Evolutionary conservation across 768 basidiomycete genomes (phyloP), one percentile per base, ranked within the genome.

Genomic region (Hygrocybe punicea): DNA sequence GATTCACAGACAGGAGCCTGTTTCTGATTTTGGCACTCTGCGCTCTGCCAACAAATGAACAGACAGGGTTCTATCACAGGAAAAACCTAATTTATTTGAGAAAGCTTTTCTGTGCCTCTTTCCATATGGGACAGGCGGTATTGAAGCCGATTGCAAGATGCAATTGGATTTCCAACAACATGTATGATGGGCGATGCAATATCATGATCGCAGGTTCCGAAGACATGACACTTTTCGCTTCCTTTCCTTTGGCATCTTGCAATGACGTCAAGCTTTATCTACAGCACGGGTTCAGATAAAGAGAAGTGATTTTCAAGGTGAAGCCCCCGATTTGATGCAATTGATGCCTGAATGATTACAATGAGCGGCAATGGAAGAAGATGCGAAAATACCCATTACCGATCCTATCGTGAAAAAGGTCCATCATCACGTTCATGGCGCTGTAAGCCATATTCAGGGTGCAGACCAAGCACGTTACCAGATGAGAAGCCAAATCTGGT

Each of bases 221-320:
- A n/a, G n/a, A n/a, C 67, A 78, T 59, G 58, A 62, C 39, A 63
- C 60, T 0, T 76, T 74, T 58, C 55, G 65, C 6, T 75, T 75
- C 37, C 53, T 70, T 0, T 60, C 53, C 0, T 76, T 76, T 53
- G 58, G 62, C 0, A 70, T 75, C 23, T 17, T 50, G 4, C 74
- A 76, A 49, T 60, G 63, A 16, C 59, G 68, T 4, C 57, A 74
- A 39, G 68, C 64, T 6, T 48, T 71, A 0, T 11, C 14, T 8
- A 74, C 73, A 9, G 69, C 74, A 0, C 50, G 56, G 0, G 47
- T 77, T 4, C 69, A 76, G 51, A 72, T 75, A 61, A 29, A 55
- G 0, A 46, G 59, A 0, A 35, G 45, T 2, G 63, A 66, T 19
- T 74, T 75, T 47, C 61, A 71, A 3, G 11, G 29, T 3, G 67